Percentiles rank a stretch among this genome's conserved stretches.
These are phyloP conservation scores for Cladosporium sp. DNA, from an alignment of 2,329 filamentous ascomycete species.

Conservation along the genomic window DNA sequence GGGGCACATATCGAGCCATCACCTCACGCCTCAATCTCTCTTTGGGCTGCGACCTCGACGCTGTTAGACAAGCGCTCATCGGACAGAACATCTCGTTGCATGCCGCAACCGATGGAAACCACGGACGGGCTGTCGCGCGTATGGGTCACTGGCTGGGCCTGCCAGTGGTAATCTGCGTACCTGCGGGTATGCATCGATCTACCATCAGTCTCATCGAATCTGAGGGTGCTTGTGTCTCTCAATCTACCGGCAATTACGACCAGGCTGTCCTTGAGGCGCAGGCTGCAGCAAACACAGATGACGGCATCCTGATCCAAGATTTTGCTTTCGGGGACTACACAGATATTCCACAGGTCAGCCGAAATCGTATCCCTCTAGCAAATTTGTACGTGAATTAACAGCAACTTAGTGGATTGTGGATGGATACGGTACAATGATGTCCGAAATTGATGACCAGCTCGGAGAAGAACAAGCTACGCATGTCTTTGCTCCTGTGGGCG, in stretches of 20 bases:
- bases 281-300: slow-evolving; percentile 42
- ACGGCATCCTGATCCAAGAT: slow-evolving; percentile 64
- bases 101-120: slow-evolving; percentile 72
- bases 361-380: accelerated
- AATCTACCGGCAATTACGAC: slow-evolving; percentile 61
- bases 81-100: slow-evolving; percentile 47
- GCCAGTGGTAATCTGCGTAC: slow-evolving; percentile 60
- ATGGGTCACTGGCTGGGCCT: slow-evolving; percentile 63
- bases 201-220: slow-evolving; percentile 57
- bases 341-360: slow-evolving; percentile 56
- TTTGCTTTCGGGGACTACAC: slow-evolving; percentile 65
- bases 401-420: slow-evolving; percentile 36
- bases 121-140: slow-evolving; percentile 68
- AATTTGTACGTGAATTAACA: neutral
- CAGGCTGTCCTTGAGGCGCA: slow-evolving; percentile 54
- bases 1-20: slow-evolving; percentile 64
- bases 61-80: slow-evolving; percentile 36
- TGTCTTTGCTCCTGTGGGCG: slow-evolving; percentile 66
- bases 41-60: slow-evolving; percentile 44
- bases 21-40: slow-evolving; percentile 45
- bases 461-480: slow-evolving; percentile 45
- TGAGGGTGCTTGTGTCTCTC: slow-evolving; percentile 63
- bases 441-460: slow-evolving; percentile 64
- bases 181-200: slow-evolving; percentile 53
- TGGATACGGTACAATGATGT: slow-evolving; percentile 70